These are phyloP conservation scores for Daldinia childiae DNA, from an alignment of 495 filamentous ascomycete genomes.

Conservation along the genomic window DNA sequence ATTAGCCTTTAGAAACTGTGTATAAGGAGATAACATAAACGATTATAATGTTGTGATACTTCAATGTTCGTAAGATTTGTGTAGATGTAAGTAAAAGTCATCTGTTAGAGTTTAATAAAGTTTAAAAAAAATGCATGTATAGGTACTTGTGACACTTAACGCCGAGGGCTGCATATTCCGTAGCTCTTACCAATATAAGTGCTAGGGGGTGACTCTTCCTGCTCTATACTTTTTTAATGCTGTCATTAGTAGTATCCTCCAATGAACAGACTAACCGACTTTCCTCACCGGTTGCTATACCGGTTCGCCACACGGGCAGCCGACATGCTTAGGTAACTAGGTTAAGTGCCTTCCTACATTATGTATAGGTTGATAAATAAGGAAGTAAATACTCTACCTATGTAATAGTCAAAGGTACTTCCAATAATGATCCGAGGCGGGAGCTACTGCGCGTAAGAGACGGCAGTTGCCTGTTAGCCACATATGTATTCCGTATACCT, in stretches of 20 bases:
- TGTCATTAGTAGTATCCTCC: neutral
- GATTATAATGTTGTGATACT: neutral
- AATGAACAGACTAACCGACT: constrained; percentile 25
- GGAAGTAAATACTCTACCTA: constrained; percentile 2
- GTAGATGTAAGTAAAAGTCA: neutral
- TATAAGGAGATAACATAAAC: neutral
- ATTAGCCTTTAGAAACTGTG: neutral
- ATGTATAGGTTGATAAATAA: neutral
- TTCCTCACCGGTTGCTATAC: constrained; percentile 15
- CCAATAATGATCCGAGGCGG: neutral
- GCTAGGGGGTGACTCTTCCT: constrained; percentile 1
- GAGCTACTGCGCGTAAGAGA: constrained; percentile 12
- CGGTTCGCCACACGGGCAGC: constrained; percentile 10
- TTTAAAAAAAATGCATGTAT: constrained; percentile 12
- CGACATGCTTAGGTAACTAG: neutral
- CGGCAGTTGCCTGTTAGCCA: constrained; percentile 15
- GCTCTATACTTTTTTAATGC: constrained; percentile 12
- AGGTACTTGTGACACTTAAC: neutral
- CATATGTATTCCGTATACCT: neutral
- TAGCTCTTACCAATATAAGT: neutral
- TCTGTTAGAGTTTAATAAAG: neutral
- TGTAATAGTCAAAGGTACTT: constrained; percentile 15
- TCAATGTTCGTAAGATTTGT: neutral
- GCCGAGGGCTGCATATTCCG: neutral
- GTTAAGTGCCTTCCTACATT: neutral